Evolutionary conservation across 2,329 filamentous ascomycete species (phyloP).

Genomic region (Lachnellula cervina): DNA sequence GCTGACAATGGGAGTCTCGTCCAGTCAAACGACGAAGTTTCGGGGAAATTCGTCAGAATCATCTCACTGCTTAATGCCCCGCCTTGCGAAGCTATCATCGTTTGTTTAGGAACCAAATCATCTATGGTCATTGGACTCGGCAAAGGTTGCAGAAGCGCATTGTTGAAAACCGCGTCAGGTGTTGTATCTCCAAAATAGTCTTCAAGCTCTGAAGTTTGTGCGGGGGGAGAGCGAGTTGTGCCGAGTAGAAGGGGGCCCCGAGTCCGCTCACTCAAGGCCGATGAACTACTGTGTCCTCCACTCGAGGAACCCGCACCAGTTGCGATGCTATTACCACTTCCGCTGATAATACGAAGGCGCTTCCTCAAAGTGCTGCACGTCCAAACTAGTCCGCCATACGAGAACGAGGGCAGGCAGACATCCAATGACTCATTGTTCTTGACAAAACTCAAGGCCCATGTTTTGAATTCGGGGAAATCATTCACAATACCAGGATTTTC

Average conservation of each 20-base stretch:
- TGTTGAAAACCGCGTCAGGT: background rate
- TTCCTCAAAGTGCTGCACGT: slow-evolving; percentile 64
- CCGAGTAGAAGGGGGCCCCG: background rate
- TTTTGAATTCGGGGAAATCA: slow-evolving; percentile 60
- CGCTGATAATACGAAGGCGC: slow-evolving; percentile 64
- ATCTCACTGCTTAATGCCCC: slow-evolving; percentile 8
- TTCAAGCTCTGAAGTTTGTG: slow-evolving; percentile 12
- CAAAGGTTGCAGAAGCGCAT: background rate
- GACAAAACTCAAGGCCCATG: slow-evolving; percentile 59
- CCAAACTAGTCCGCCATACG: slow-evolving; percentile 65
- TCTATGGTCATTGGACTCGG: slow-evolving; percentile 6
- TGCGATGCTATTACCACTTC: slow-evolving; percentile 35
- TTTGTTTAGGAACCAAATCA: slow-evolving; percentile 8
- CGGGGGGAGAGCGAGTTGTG: slow-evolving; percentile 12
- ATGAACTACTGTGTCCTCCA: slow-evolving; percentile 16
- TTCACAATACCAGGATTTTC: slow-evolving; percentile 35
- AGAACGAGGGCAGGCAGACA: slow-evolving; percentile 48
- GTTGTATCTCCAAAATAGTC: slow-evolving; percentile 28
- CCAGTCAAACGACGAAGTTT: slow-evolving; percentile 57
- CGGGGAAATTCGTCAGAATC: slow-evolving; percentile 12
- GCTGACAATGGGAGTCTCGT: slow-evolving; percentile 63
- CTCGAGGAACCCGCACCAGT: slow-evolving; percentile 20
- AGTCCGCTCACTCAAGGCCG: slow-evolving; percentile 15
- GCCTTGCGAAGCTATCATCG: slow-evolving; percentile 15
- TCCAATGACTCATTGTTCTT: slow-evolving; percentile 49